Evolutionary conservation across 208 protist species (phyloP), one percentile per base, ranked within the genome.

Genomic region (Crithidia acanthocephali): DNA sequence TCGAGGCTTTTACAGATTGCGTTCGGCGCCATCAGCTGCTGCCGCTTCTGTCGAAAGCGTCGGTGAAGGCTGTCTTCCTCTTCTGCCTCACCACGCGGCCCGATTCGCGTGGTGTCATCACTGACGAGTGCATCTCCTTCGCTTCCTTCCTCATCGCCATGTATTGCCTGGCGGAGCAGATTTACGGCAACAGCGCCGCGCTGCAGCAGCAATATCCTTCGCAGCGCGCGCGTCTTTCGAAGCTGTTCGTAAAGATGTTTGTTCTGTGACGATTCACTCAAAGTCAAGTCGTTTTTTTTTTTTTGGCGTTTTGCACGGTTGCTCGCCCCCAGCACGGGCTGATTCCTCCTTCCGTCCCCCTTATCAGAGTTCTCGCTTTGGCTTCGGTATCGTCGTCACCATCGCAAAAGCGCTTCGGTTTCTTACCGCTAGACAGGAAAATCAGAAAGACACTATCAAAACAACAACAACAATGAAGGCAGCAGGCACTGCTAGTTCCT

Each of bases 171-270:
- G 83, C 84, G 0, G 85, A 93, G 47, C 23, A 37, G 32, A 78
- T 93, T 47, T 93, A 93, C 68, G 80, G 80, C 30, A 44, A 27
- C n/a, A 69, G 61, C 55, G 11, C 78, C 15, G 23, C 64, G 16
- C 72, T 89, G 56, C 74, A 40, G 28, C 66, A 73, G 28, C 85
- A 74, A 55, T 91, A 84, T 71, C 69, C 84, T 1, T 89, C 78
- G 18, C 72, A 80, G 11, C 72, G 67, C 23, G 50, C 83, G 1
- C 78, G 84, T 30, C 51, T 87, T n/a, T 60, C 71, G 37, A 90
- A 89, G 65, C 80, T 93, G 20, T 66, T 93, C 13, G 66, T 85
- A 2, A 90, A 87, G 64, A 91, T 91, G 85, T 89, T 86, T 64
- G 37, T 93, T 13, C 60, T 93, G 8, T 73, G 23, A 50, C 5